Evolutionary conservation across 495 filamentous ascomycete genomes (phyloP).

Genomic region (Thozetella sp.): DNA sequence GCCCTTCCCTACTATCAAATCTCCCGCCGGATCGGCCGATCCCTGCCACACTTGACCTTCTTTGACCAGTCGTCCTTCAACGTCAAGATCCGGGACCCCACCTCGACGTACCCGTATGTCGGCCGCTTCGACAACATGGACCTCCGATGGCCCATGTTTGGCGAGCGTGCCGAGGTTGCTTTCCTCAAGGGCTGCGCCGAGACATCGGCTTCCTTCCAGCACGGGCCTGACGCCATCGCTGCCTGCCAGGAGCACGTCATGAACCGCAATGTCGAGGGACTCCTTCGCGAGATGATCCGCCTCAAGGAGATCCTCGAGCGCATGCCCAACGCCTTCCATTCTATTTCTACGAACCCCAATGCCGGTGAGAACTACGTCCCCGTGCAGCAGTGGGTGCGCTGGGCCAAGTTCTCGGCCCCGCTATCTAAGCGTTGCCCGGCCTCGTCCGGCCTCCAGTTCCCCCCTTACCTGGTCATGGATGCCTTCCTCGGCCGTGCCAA

Average conservation of each 20-base stretch:
- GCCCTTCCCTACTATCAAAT: slow-evolving; percentile 48
- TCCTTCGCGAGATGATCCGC: slow-evolving; percentile 45
- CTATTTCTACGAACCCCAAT: slow-evolving; percentile 52
- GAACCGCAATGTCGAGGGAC: slow-evolving; percentile 46
- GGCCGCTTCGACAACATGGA: slow-evolving; percentile 52
- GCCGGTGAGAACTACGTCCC: slow-evolving; percentile 47
- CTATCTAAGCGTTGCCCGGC: slow-evolving; percentile 53
- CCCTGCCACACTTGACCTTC: slow-evolving; percentile 51
- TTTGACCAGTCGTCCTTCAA: slow-evolving; percentile 54
- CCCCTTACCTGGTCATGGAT: slow-evolving; percentile 53
- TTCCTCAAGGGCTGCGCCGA: slow-evolving; percentile 46
- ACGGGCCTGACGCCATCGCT: slow-evolving; percentile 44
- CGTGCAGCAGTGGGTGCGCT: slow-evolving; percentile 40
- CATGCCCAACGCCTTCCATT: slow-evolving; percentile 51
- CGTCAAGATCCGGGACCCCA: slow-evolving; percentile 48
- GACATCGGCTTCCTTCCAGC: slow-evolving; percentile 45
- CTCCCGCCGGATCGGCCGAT: slow-evolving; percentile 46
- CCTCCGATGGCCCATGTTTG: slow-evolving; percentile 52
- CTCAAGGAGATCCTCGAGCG: slow-evolving; percentile 53
- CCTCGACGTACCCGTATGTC: slow-evolving; percentile 45
- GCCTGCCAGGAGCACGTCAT: slow-evolving; percentile 55
- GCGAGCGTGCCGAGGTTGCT: slow-evolving; percentile 48
- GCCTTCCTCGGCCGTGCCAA: slow-evolving; percentile 50
- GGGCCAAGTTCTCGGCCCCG: slow-evolving; percentile 50
- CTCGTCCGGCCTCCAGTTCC: slow-evolving; percentile 49